Evolutionary conservation across 345 rosid genomes (phyloP).

Genomic region (Populus deltoides): DNA sequence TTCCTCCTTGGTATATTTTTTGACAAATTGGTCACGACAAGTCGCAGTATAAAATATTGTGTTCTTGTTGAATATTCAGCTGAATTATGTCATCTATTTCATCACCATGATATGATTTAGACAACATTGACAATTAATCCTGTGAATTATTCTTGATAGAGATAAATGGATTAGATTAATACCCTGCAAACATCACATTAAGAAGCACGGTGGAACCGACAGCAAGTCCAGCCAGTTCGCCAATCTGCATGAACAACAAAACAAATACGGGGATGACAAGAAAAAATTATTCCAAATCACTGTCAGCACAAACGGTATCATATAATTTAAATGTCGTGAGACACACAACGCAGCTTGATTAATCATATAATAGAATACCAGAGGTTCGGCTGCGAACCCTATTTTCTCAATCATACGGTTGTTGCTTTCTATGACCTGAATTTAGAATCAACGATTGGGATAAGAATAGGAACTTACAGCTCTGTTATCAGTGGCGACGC

Average conservation of each 20-base stretch:
- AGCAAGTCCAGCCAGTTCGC: constrained; percentile 93
- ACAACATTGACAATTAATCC: neutral
- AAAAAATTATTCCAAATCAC: neutral
- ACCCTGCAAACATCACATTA: constrained; percentile 91
- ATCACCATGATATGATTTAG: neutral
- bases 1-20: neutral
- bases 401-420: neutral
- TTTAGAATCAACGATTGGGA: neutral
- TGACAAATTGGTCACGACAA: neutral
- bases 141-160: neutral
- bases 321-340: neutral
- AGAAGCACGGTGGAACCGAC: constrained; percentile 82
- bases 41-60: too few relatives aligned
- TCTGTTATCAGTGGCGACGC: constrained; percentile 90
- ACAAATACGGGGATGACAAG: too few relatives aligned
- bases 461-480: constrained; percentile 52
- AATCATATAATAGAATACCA: neutral
- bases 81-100: neutral
- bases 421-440: neutral
- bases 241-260: constrained; percentile 47
- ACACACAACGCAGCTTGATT: neutral
- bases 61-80: neutral
- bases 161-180: constrained; percentile 3
- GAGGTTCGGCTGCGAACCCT: constrained; percentile 13
- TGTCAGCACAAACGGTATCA: neutral